Evolutionary conservation across 2,329 filamentous ascomycete genomes (phyloP).

Genomic region (Stemphylium vesicarium): DNA sequence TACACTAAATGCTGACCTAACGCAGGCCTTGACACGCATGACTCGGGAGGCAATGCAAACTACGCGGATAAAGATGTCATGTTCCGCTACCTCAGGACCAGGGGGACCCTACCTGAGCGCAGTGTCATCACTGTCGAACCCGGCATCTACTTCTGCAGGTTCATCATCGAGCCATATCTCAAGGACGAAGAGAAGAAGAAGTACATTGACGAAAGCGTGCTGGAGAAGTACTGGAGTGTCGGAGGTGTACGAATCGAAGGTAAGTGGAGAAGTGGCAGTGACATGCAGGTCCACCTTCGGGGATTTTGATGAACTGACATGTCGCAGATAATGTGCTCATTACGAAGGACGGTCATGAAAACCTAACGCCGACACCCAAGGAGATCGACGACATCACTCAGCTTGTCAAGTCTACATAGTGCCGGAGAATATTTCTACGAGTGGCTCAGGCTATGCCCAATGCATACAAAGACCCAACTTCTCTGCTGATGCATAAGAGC

Average conservation of each 20-base stretch:
- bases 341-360: conserved; percentile 78
- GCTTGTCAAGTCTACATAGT: conserved; percentile 55
- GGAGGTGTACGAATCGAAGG: conserved; percentile 89
- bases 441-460: not conserved
- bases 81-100: conserved; percentile 85
- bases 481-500: not conserved
- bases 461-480: not conserved
- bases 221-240: conserved; percentile 75
- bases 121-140: conserved; percentile 95
- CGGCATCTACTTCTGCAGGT: conserved; percentile 79
- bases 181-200: conserved; percentile 65
- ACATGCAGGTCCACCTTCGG: too few relatives aligned
- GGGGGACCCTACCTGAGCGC: conserved; percentile 75
- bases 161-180: conserved; percentile 74
- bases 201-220: conserved; percentile 69
- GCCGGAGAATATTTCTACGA: not conserved
- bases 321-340: conserved; percentile 77
- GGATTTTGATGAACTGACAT: conserved; percentile 9
- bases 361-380: conserved; percentile 82
- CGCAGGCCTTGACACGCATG: conserved; percentile 55
- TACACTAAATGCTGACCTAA: too few relatives aligned
- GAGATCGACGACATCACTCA: conserved; percentile 69
- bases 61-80: conserved; percentile 75
- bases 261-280: conserved; percentile 11
- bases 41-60: conserved; percentile 57